Evolutionary conservation across 768 basidiomycete genomes (phyloP).

Genomic region (Russula abietina): DNA sequence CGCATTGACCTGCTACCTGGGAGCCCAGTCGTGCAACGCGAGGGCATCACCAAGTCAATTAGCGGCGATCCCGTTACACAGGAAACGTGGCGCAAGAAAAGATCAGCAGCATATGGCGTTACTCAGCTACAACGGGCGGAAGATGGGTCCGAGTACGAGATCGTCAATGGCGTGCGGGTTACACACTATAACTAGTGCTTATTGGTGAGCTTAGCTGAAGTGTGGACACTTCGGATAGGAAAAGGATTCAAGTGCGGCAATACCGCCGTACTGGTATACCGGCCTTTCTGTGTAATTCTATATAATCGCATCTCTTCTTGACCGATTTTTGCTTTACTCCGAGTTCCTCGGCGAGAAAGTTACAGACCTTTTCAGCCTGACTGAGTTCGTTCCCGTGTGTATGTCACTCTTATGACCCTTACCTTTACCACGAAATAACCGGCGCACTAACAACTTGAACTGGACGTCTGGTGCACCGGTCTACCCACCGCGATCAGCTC

Average conservation of each 20-base stretch:
- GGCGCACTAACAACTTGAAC: background rate
- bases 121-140: constrained; percentile 30
- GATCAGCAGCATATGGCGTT: constrained; percentile 32
- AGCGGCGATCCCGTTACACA: constrained; percentile 30
- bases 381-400: background rate
- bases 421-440: background rate
- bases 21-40: constrained; percentile 33
- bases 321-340: background rate
- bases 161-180: constrained; percentile 32
- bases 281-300: background rate
- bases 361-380: background rate
- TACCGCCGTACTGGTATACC: background rate
- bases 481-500: background rate
- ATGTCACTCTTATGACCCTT: background rate
- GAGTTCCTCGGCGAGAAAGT: background rate
- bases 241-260: background rate
- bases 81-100: constrained; percentile 32
- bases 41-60: constrained; percentile 30
- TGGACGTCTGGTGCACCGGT: background rate
- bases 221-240: background rate
- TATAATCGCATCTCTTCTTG: background rate
- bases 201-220: background rate
- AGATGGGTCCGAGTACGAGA: constrained; percentile 33
- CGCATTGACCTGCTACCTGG: constrained; percentile 29
- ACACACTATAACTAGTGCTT: constrained; percentile 31